phyloP scores from a whole-genome alignment of 805 yeast genomes.

The Pichia nakasei region DNA sequence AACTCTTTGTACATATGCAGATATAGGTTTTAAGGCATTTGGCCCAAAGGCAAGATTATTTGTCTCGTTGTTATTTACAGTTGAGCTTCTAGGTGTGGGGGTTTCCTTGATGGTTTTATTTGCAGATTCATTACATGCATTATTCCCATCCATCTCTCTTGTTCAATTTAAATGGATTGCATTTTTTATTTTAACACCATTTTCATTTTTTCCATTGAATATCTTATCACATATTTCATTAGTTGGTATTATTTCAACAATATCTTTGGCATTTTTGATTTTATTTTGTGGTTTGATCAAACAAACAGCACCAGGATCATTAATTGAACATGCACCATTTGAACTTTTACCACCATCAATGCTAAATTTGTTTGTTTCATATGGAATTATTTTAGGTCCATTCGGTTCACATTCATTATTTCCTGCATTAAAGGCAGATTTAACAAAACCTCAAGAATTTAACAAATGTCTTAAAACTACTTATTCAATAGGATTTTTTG shows the following conservation, averaged over 20 bases:
- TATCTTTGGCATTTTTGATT: slow-evolving; percentile 39
- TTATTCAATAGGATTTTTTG: slow-evolving; percentile 46
- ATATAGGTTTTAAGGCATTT: slow-evolving; percentile 77
- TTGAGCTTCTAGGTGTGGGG: slow-evolving; percentile 75
- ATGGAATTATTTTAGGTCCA: slow-evolving; percentile 66
- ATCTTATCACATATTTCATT: slow-evolving; percentile 46
- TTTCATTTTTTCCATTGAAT: slow-evolving; percentile 56
- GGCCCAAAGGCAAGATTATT: slow-evolving; percentile 68
- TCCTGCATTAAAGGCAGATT: slow-evolving; percentile 67
- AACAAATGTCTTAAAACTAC: slow-evolving; percentile 43
- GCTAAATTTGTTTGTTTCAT: slow-evolving; percentile 36
- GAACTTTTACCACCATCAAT: slow-evolving; percentile 33
- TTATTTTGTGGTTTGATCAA: slow-evolving; percentile 39
- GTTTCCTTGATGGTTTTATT: slow-evolving; percentile 74
- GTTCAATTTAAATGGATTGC: slow-evolving; percentile 57
- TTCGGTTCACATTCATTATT: slow-evolving; percentile 83
- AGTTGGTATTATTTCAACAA: slow-evolving; percentile 48
- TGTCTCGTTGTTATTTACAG: slow-evolving; percentile 64
- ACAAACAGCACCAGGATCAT: slow-evolving; percentile 43
- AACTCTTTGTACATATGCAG: slow-evolving; percentile 80
- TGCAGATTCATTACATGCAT: slow-evolving; percentile 74
- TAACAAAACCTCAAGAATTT: slow-evolving; percentile 63
- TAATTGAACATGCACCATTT: slow-evolving; percentile 37
- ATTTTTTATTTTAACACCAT: slow-evolving; percentile 67
- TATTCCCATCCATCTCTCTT: slow-evolving; percentile 45